These are phyloP conservation scores for Bjerkandera adusta DNA, from an alignment of 1,284 basidiomycete genomes.

Conservation along the genomic window DNA sequence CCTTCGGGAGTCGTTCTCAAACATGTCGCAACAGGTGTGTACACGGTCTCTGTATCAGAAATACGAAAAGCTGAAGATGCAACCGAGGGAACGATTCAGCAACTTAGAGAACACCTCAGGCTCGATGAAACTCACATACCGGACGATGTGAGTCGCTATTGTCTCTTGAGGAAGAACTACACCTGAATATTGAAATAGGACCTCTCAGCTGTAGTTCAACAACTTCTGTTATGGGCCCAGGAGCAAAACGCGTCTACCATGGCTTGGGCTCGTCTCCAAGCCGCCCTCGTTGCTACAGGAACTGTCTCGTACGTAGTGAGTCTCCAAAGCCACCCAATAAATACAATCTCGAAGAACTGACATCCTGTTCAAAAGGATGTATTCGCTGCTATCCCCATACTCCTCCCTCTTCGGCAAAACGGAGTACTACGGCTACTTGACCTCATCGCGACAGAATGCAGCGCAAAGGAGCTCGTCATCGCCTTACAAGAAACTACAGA, in stretches of 20 bases:
- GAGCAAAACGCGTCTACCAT: constrained; percentile 17
- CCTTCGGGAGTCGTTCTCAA: not conserved
- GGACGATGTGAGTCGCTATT: constrained; percentile 3
- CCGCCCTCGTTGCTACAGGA: constrained; percentile 19
- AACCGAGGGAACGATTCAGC: not conserved
- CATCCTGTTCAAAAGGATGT: constrained; percentile 56
- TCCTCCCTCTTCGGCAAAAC: constrained; percentile 38
- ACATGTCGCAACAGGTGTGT: not conserved
- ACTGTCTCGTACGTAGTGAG: constrained; percentile 24
- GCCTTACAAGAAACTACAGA: constrained; percentile 60
- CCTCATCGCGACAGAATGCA: constrained; percentile 41
- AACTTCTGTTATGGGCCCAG: not conserved
- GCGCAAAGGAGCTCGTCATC: constrained; percentile 61
- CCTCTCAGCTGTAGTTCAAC: constrained; percentile 1
- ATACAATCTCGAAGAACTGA: too few species aligned
- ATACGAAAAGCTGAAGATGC: not conserved
- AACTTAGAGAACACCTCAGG: constrained; percentile 2
- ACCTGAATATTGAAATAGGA: not conserved
- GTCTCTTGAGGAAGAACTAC: not conserved
- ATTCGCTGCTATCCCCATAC: constrained; percentile 43
- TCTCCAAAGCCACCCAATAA: not conserved
- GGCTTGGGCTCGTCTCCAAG: constrained; percentile 18
- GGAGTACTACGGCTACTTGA: constrained; percentile 42
- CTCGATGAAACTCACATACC: constrained; percentile 2
- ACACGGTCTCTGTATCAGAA: not conserved